These are phyloP conservation scores for Camelina neglecta DNA, from an alignment of 345 rosid genomes.

Conservation along the genomic window DNA sequence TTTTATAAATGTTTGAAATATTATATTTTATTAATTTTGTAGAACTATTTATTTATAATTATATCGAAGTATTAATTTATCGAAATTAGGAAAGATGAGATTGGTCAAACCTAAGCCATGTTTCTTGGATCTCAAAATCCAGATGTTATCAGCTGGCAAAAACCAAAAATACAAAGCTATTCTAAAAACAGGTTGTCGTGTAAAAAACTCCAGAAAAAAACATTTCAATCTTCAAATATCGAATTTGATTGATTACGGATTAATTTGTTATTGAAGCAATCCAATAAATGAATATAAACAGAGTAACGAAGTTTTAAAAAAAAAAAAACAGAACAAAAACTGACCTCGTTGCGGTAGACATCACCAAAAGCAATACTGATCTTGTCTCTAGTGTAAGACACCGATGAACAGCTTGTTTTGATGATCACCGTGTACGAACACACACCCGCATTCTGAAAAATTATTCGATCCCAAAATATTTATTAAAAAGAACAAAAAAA, in stretches of 20 bases:
- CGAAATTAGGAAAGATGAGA: neutral
- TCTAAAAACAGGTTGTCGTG: neutral
- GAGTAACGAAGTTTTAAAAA: neutral
- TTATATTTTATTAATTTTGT: too few relatives aligned
- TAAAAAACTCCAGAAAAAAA: neutral
- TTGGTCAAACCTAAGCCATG: neutral
- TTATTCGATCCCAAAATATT: neutral
- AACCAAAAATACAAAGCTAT: neutral
- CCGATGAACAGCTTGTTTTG: conserved; percentile 71
- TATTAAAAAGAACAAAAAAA: too few relatives aligned
- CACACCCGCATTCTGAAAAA: conserved; percentile 43
- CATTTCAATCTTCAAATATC: neutral
- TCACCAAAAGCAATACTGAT: conserved; percentile 77
- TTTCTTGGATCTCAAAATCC: conserved; percentile 8
- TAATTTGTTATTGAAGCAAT: neutral
- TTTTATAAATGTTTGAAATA: too few relatives aligned
- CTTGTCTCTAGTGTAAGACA: conserved; percentile 60
- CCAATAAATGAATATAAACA: conserved; percentile 2
- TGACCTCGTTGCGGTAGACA: conserved; percentile 71
- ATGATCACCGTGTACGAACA: conserved; percentile 61
- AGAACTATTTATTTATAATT: too few relatives aligned
- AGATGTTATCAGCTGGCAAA: neutral
- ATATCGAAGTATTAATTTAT: too few relatives aligned
- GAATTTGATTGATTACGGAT: neutral
- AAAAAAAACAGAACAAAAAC: neutral